A percentile compares a stretch with the other conserved stretches of the same genome.
These are phyloP conservation scores for Dipodascus geniculatus DNA, from an alignment of 805 yeast species.

Conservation along the genomic window DNA sequence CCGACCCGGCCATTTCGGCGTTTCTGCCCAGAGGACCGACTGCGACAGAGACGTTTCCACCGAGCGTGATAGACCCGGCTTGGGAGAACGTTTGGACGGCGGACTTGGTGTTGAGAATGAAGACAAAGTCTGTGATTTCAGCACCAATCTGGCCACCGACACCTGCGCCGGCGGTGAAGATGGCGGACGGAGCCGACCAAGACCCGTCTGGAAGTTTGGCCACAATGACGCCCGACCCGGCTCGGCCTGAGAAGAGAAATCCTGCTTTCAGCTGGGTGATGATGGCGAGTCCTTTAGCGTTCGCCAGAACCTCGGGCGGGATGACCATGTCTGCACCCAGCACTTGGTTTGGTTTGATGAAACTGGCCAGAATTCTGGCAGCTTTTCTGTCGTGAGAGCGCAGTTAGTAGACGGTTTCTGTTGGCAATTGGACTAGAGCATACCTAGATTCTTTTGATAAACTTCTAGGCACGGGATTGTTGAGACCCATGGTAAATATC, in stretches of 20 bases:
- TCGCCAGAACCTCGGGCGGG: conserved; percentile 75
- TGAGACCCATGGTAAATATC: conserved; percentile 48
- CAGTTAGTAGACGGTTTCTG: not conserved
- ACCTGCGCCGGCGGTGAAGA: conserved; percentile 95
- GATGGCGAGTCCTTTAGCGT: conserved; percentile 87
- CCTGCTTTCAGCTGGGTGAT: conserved; percentile 96
- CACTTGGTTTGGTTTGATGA: conserved; percentile 88
- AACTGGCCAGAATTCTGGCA: conserved; percentile 80
- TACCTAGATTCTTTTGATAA: conserved; percentile 77
- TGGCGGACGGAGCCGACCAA: conserved; percentile 97
- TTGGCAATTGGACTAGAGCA: conserved; percentile 20
- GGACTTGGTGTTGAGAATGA: conserved; percentile 71
- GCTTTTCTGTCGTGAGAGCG: conserved; percentile 52
- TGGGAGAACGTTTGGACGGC: conserved; percentile 94
- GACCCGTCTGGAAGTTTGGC: conserved; percentile 89
- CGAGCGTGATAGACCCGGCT: conserved; percentile 85
- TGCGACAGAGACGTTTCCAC: conserved; percentile 90
- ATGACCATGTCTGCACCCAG: conserved; percentile 79
- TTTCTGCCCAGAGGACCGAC: conserved; percentile 97
- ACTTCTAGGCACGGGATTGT: conserved; percentile 91
- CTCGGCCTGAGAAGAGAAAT: conserved; percentile 89
- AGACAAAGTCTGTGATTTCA: conserved; percentile 91
- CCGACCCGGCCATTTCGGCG: conserved; percentile 95
- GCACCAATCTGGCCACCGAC: conserved; percentile 98
- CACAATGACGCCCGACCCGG: conserved; percentile 92